These are phyloP conservation scores for Metschnikowia anglica DNA, from an alignment of 805 yeast species.

Conservation along the genomic window DNA sequence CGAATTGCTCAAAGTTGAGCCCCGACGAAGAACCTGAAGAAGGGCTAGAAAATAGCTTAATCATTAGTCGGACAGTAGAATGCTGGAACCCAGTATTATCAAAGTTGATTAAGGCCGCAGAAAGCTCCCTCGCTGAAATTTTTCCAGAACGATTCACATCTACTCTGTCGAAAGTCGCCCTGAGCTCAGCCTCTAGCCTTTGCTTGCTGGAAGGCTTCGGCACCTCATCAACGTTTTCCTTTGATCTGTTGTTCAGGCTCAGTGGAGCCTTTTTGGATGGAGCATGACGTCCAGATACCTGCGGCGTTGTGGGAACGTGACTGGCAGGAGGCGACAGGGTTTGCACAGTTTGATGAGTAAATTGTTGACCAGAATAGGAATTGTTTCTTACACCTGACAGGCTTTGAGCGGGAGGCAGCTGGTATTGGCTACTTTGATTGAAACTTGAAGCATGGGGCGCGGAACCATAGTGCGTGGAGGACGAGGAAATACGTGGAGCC, in stretches of 20 bases:
- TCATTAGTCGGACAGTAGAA: conserved; percentile 61
- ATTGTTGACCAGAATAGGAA: conserved; percentile 5
- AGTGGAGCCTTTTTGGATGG: conserved; percentile 20
- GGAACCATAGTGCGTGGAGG: conserved; percentile 7
- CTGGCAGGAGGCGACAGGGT: conserved; percentile 5
- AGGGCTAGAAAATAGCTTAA: conserved; percentile 53
- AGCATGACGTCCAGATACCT: conserved; percentile 4
- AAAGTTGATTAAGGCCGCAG: conserved; percentile 57
- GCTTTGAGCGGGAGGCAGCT: conserved; percentile 1
- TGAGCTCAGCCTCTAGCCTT: conserved; percentile 46
- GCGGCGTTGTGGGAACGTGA: conserved; percentile 4
- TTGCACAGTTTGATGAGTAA: not conserved
- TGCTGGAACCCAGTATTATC: conserved; percentile 63
- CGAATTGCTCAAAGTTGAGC: conserved; percentile 58
- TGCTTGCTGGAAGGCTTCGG: conserved; percentile 34
- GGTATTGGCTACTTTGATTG: conserved; percentile 4
- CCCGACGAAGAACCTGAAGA: conserved; percentile 23
- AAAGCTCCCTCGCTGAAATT: conserved; percentile 56
- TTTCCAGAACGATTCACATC: conserved; percentile 55
- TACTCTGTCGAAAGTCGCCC: conserved; percentile 52
- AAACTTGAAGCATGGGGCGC: conserved; percentile 1
- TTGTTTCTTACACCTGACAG: not conserved
- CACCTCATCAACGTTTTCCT: conserved; percentile 19
- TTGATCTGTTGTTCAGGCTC: conserved; percentile 23
- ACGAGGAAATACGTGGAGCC: conserved; percentile 7